Base-by-base conservation (phyloP, 352 stramenopile species). In the Chrysophaeum taylorii region DNA sequence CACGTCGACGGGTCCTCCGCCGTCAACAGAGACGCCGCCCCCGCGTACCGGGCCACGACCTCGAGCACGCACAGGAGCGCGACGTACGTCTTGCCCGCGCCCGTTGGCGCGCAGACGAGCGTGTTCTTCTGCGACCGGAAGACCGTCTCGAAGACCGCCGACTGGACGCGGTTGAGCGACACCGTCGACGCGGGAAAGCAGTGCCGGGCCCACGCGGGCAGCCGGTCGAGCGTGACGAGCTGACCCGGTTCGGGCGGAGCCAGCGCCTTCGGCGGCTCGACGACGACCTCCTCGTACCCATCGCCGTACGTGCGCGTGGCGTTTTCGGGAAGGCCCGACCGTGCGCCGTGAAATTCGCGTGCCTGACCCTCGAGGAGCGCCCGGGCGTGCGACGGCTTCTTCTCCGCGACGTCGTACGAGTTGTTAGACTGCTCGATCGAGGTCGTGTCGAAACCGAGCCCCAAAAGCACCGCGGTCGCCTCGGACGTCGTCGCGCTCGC, bases 31-130 rank as follows among this genome's bases (percentile, higher is more conserved):
- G n/a, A n/a, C n/a, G n/a, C n/a, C n/a, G n/a, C n/a, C n/a, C n/a
- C n/a, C n/a, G n/a, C 39, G 27, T 92, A 82, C 12, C 83, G 78
- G 68, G 87, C 88, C n/a, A 96, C 74, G 52, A 94, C 90, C 25
- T 96, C 89, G 14, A 97, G 79, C 14, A 99, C 90, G 0, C 92
- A 83, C 12, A 98, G 83, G 91, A 99, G 96, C 1, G 96, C 96
- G 23, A 99, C 93, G 81, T 99, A 99, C 0, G 95, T 99, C 73
- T 99, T 99, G 73, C 94, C 94, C 5, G 94, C 93, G 66, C 93
- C 93, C 16, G 85, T 91, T 0, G 84, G 85, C 45, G 84, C 81
- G 74, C 84, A 92, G 45, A 99, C 92, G 31, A 99, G 81, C 72
- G 98, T 75, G 77, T 99, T 99, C 76, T 99, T 92, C 60, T 96